Conservation (phyloP, 73 alveolate genomes). For the Paraurostyla sp. region DNA sequence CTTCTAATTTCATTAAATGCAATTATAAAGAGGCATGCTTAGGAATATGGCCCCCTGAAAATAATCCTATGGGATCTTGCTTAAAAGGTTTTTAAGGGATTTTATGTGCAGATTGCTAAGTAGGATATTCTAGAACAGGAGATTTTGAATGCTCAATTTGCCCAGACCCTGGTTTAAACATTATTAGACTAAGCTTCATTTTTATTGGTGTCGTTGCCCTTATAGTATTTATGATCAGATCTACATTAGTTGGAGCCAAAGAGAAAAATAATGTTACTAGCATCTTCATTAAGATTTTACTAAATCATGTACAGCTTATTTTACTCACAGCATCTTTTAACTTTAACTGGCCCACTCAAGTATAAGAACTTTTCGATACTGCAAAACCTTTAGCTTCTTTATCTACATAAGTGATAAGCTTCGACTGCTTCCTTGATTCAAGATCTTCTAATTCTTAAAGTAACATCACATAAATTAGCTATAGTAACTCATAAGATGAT, state of each 20-base stretch:
- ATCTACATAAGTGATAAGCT: too few relatives aligned
- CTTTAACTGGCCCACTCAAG: too few relatives aligned
- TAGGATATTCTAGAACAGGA: too few relatives aligned
- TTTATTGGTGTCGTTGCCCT: not conserved
- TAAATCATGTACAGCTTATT: constrained; percentile 31
- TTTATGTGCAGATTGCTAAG: too few relatives aligned
- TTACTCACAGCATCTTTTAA: constrained; percentile 50
- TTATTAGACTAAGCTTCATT: not conserved
- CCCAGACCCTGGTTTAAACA: not conserved
- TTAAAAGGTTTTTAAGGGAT: constrained; percentile 64
- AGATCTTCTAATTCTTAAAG: not conserved
- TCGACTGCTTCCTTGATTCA: constrained; percentile 36
- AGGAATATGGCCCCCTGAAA: constrained; percentile 31
- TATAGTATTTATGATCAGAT: not conserved
- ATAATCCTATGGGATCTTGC: constrained; percentile 61
- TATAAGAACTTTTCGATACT: too few relatives aligned
- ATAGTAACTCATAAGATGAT: not conserved
- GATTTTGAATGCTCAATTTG: constrained; percentile 66
- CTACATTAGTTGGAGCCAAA: constrained; percentile 17
- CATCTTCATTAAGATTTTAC: constrained; percentile 18
- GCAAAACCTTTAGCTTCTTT: too few relatives aligned
- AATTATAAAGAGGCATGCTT: not conserved
- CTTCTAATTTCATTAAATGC: constrained; percentile 15
- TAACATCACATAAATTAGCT: not conserved
- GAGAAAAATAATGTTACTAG: not conserved